phyloP scores from a whole-genome alignment of 2,329 filamentous ascomycete species.

The Penicillium freii region DNA sequence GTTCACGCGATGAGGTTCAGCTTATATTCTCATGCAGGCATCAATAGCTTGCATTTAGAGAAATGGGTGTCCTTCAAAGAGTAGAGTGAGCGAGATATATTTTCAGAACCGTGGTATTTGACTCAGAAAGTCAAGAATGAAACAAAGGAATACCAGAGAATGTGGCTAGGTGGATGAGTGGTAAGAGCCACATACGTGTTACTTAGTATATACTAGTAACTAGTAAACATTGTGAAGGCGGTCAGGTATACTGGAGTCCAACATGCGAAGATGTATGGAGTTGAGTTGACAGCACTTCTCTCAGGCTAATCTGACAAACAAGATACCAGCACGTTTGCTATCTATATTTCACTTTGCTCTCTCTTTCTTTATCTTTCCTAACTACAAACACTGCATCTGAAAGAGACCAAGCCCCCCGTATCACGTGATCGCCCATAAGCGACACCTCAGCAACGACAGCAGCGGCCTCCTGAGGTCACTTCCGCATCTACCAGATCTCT shows the following conservation, averaged over 20 bases:
- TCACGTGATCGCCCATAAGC: slow-evolving; percentile 40
- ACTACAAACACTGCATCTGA: not conserved
- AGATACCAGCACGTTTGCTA: not conserved
- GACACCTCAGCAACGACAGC: slow-evolving; percentile 43
- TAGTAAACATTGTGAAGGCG: not conserved
- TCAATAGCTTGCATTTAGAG: not conserved
- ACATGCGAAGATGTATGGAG: not conserved
- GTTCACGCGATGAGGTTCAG: not conserved
- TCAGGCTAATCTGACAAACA: not conserved
- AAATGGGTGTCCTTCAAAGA: not conserved
- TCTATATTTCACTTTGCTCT: not conserved
- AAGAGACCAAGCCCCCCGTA: slow-evolving; percentile 17
- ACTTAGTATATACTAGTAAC: not conserved
- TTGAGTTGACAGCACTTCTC: not conserved
- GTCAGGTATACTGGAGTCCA: not conserved
- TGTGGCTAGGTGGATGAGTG: not conserved
- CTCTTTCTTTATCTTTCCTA: not conserved
- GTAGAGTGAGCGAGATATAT: too few species aligned
- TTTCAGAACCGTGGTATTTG: not conserved
- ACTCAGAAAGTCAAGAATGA: not conserved
- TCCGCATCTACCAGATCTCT: slow-evolving; percentile 33
- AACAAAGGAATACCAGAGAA: not conserved
- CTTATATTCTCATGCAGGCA: not conserved
- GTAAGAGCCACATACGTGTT: not conserved
- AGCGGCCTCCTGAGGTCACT: slow-evolving; percentile 44